Conservation (phyloP, 257 asterid species). For the Craterostigma plantagineum region DNA sequence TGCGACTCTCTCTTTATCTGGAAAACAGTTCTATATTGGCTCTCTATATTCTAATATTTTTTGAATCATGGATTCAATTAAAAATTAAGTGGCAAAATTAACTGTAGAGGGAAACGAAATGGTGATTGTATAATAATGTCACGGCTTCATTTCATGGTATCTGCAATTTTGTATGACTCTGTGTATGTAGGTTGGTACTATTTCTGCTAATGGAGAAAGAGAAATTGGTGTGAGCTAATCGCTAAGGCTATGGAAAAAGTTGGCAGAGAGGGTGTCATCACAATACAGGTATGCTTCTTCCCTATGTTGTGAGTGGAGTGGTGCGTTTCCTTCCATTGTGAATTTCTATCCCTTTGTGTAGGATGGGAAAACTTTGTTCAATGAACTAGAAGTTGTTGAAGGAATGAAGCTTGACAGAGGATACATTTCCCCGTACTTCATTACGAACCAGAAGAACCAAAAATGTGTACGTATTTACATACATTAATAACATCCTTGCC, state of each 20-base stretch:
- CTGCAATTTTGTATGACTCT: not conserved
- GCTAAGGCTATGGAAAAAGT: slow-evolving; percentile 98
- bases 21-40: too few species aligned
- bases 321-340: too few species aligned
- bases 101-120: too few species aligned
- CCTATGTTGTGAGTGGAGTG: not conserved
- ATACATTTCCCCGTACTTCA: slow-evolving; percentile 85
- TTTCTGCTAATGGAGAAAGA: slow-evolving; percentile 84
- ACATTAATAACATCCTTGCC: too few species aligned
- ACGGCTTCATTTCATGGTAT: not conserved
- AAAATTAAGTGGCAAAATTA: too few species aligned
- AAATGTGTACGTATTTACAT: slow-evolving; percentile 49
- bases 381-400: slow-evolving; percentile 92
- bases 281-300: slow-evolving; percentile 56
- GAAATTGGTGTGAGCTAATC: slow-evolving; percentile 86
- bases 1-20: not conserved
- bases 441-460: slow-evolving; percentile 81
- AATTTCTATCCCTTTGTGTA: slow-evolving; percentile 12
- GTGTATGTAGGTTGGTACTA: slow-evolving; percentile 65
- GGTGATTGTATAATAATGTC: not conserved
- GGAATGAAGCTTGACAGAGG: slow-evolving; percentile 98
- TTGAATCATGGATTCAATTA: too few species aligned
- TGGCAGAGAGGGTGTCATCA: slow-evolving; percentile 94
- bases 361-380: slow-evolving; percentile 85
- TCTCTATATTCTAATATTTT: too few species aligned